Evolutionary conservation across 805 yeast species (phyloP), one percentile per base, ranked within the genome.

Genomic region (Cyberlindnera petersonii): DNA sequence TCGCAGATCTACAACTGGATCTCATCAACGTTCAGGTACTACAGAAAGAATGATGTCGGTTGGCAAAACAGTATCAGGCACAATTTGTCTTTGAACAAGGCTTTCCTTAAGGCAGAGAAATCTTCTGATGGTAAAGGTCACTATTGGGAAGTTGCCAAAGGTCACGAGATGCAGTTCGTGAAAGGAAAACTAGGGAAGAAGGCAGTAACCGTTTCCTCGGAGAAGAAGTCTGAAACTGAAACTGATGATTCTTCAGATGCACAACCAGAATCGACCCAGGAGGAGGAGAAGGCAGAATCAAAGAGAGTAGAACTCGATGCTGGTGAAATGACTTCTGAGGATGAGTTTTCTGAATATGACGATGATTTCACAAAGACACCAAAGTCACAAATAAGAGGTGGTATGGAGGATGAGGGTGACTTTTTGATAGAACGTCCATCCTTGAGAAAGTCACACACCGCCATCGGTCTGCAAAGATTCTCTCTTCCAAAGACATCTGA

Each of bases 21-120:
- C 31, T 78, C 93, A 8, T 79, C 78, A 31, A 83, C 94, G 26
- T 91, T 89, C 61, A 75, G 71, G 46, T 91, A 82, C 59, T 93
- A 93, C 63, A 78, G 80, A 47, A 78, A 76, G 47, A 83, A 85
- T 43, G 95, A 87, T 51, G 83, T 86, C 9, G 96, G 97, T 20
- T 91, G 98, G 98, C 97, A 91, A 63, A 91, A 91, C 64, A 89
- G 96, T 24, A 93, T 91, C 47, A 79, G 98, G 46, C 98, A 91
- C 63, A 91, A 93, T 50, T 68, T 91, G 22, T 87, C 96, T 10
- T 71, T 91, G 52, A 93, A 91, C 63, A 93, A 93, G 58, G 96
- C 97, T 0, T 91, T 91, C 58, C 72, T 83, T 34, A 91, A 91
- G 63, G 82, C 93, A 17, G 95, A 86, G 49, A 83, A 89, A 59